Percentiles rank a stretch among this genome's conserved stretches.
These are phyloP conservation scores for Leptomonas seymouri DNA, from an alignment of 208 protist genomes.

Conservation along the genomic window DNA sequence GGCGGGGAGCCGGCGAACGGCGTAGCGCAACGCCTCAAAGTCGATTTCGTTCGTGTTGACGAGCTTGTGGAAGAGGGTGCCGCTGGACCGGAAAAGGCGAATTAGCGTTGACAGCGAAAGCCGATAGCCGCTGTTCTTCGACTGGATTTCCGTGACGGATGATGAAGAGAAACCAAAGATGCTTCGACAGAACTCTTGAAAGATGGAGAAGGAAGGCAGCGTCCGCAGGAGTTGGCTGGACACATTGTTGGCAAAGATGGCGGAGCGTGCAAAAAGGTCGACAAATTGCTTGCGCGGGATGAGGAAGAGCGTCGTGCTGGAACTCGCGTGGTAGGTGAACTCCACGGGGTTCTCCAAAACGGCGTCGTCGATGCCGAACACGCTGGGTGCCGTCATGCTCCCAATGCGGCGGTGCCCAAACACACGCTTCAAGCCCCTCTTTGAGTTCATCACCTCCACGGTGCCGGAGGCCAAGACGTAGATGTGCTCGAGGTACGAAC, in stretches of 20 bases:
- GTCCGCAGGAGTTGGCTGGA: slow-evolving; percentile 74
- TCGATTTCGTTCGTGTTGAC: slow-evolving; percentile 68
- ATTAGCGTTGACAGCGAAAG: slow-evolving; percentile 57
- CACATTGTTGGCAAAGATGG: slow-evolving; percentile 82
- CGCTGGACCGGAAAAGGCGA: slow-evolving; percentile 55
- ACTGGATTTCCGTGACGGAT: slow-evolving; percentile 32
- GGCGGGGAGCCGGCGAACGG: slow-evolving; percentile 55
- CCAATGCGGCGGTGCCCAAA: slow-evolving; percentile 80
- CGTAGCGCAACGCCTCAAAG: slow-evolving; percentile 66
- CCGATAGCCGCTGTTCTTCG: slow-evolving; percentile 38
- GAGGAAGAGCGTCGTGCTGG: slow-evolving; percentile 61
- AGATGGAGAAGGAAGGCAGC: slow-evolving; percentile 64
- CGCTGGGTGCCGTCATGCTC: slow-evolving; percentile 71
- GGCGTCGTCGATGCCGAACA: slow-evolving; percentile 82
- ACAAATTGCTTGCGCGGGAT: slow-evolving; percentile 73
- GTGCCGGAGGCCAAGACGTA: slow-evolving; percentile 83
- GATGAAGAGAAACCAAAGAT: slow-evolving; percentile 76
- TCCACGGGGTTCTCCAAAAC: slow-evolving; percentile 76
- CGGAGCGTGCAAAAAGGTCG: slow-evolving; percentile 60
- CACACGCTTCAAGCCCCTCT: slow-evolving; percentile 60
- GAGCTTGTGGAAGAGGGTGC: slow-evolving; percentile 56
- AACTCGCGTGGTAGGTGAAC: slow-evolving; percentile 83
- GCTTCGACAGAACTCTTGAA: slow-evolving; percentile 73
- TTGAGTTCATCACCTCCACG: slow-evolving; percentile 87
- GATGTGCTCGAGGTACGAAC: slow-evolving; percentile 65